Base-by-base conservation (phyloP, 257 asterid genomes). In the Paraleonurus japonicus region DNA sequence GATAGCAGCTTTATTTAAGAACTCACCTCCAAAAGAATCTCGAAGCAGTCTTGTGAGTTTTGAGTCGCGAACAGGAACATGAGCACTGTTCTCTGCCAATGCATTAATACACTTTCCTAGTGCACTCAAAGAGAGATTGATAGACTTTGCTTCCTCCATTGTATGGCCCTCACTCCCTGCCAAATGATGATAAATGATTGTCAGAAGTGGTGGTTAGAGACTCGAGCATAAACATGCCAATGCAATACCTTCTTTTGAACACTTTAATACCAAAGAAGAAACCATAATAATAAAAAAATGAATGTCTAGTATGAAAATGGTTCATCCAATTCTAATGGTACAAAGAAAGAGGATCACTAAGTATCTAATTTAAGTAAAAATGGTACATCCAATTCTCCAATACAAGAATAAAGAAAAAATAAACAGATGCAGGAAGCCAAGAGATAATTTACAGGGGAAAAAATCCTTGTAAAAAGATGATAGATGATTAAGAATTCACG, bases 21-120 rank as follows among this genome's bases (percentile, higher is more conserved):
- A 48, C n/a, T 80, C 72, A 90, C 98, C 98, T 87, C 98, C 98
- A 83, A 92, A 90, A 61, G 98, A 92, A 86, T 92, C 97, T 54
- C 89, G 89, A 73, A 92, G 98, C 83, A 92, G 71, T 69, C 98
- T 87, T 53, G 98, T 92, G 70, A 92, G 88, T 84, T 90, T 92
- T 37, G 98, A 92, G 74, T 92, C 98, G 20, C 98, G 92, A 26
- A 90, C 90, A 57, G 96, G 97, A 72, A 92, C 96, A 81, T 92
- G 97, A 69, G 95, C 48, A 82, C 89, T 88, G 76, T 92, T 92
- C 81, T 90, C 97, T 33, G 98, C 98, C 83, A 92, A 80, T 50
- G 98, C 97, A 87, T 92, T 92, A 30, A 92, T 92, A 65, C 98
- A 92, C 78, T 90, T 92, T 61, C 98, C 98, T 59, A 92, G 78